phyloP scores from a whole-genome alignment of 768 basidiomycete genomes.

The Mycena haematopus region DNA sequence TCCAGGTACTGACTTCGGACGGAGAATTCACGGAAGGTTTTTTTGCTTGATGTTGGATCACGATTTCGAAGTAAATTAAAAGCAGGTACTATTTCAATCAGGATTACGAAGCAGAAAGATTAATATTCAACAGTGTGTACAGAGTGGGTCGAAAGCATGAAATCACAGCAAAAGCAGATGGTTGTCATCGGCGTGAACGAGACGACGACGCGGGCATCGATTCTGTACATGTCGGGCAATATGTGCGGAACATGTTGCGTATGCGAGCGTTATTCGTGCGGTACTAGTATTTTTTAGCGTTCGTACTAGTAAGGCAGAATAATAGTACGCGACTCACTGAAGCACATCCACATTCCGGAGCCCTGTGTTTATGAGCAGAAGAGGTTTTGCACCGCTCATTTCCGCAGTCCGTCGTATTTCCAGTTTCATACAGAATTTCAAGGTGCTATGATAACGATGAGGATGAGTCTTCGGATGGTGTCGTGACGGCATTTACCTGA shows the following conservation, averaged over 20 bases:
- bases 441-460: conserved; percentile 12
- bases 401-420: conserved; percentile 23
- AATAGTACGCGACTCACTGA: conserved; percentile 8
- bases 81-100: neutral
- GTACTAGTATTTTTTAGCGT: conserved; percentile 3
- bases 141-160: conserved; percentile 6
- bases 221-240: conserved; percentile 22
- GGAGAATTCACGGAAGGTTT: conserved; percentile 18
- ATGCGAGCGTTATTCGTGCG: conserved; percentile 16
- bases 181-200: conserved; percentile 11
- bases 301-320: neutral
- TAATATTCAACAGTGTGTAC: conserved; percentile 2
- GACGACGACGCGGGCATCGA: conserved; percentile 21
- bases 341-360: conserved; percentile 25
- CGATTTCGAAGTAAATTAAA: neutral
- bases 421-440: conserved; percentile 18
- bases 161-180: conserved; percentile 1
- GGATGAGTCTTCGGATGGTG: neutral
- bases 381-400: conserved; percentile 23
- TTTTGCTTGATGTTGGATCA: conserved; percentile 8
- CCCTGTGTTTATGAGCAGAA: conserved; percentile 20
- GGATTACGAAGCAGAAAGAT: neutral
- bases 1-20: neutral
- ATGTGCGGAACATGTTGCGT: conserved; percentile 24
- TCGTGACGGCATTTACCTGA: neutral